Evolutionary conservation across 2,329 filamentous ascomycete genomes (phyloP), one percentile per base, ranked within the genome.

Genomic region (Cadophora gregata): DNA sequence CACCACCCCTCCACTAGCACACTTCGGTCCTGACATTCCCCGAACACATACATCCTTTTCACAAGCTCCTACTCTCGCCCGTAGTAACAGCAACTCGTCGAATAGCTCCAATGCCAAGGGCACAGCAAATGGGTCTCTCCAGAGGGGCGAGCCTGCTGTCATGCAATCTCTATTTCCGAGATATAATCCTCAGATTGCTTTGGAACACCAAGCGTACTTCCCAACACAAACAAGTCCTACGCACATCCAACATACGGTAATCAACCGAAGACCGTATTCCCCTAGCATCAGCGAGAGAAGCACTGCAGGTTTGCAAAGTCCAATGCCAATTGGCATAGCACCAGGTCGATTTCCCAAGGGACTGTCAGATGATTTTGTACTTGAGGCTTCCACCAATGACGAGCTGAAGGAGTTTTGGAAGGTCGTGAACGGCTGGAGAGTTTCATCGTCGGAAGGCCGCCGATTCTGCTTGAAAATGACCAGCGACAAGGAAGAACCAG

Each of bases 131-230:
- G 74, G 25, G 69, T 76, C 53, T 21, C 68, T 70, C 24, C 68
- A 64, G 38, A 71, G 70, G 51, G 70, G 66, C 67, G 79, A 79
- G 67, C 78, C 79, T 6, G 47, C 48, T 45, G 80, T 84, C 0
- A 83, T 91, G 72, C 85, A 86, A 36, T 93, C 91, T 27, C 93
- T 94, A 73, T 94, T 94, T 73, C 91, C 91, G 8, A 84, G 85
- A 33, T 93, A 93, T 75, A 88, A 94, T 73, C 89, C 88, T 3
- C 84, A 84, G 1, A 76, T 92, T 27, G 82, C 90, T 5, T 83
- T 93, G 3, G 83, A 87, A 64, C 86, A 88, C 65, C 91, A 94
- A 74, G 79, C 86, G 56, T 93, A 94, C 78, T 90, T 85, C 59
- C 90, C 91, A 2, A 89, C 86, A 0, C 87, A 90, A 75, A 79